Evolutionary conservation across 73 alveolate species (phyloP), one percentile per base, ranked within the genome.

Genomic region (Stentor roeselii): DNA sequence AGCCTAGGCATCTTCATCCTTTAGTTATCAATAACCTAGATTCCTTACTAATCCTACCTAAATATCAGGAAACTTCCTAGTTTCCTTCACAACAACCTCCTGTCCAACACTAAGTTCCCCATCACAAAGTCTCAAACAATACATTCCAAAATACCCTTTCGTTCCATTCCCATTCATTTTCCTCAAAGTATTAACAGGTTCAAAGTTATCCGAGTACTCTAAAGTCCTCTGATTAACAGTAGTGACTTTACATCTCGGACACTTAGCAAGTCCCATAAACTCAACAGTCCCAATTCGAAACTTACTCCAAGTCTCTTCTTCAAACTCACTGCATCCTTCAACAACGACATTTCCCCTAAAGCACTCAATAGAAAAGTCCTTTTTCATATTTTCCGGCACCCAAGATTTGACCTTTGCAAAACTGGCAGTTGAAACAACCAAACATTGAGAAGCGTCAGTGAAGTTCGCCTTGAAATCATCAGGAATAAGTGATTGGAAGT

Each of bases 81-180:
- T 58, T 58, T n/a, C 15, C 0, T 21, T 58, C 0, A 58, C 74
- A 21, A 21, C 35, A 58, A 58, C 27, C 2, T 58, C 74, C 15
- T 58, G 35, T 58, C 74, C 74, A 58, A 58, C 35, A 21, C 2
- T 58, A n/a, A 58, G 35, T 0, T n/a, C 27, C 2, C 74, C 74
- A 58, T 58, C 35, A 58, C 27, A 21, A 21, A 58, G 74, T 31
- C 27, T 58, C 1, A 58, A n/a, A 58, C 74, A 58, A 58, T 58
- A 31, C 74, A 58, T 58, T 58, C 74, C 74, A 58, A 58, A 58
- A 58, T 58, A 58, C 35, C 74, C 74, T 58, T 58, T 58, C 74
- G 27, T 31, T 1, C 74, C 74, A 58, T 58, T 58, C 74, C 74
- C 74, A 31, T 58, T 58, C 35, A 58, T 58, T 58, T 58, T 58